Conservation (phyloP, 2,329 filamentous ascomycete species). For the Venturia effusa region DNA sequence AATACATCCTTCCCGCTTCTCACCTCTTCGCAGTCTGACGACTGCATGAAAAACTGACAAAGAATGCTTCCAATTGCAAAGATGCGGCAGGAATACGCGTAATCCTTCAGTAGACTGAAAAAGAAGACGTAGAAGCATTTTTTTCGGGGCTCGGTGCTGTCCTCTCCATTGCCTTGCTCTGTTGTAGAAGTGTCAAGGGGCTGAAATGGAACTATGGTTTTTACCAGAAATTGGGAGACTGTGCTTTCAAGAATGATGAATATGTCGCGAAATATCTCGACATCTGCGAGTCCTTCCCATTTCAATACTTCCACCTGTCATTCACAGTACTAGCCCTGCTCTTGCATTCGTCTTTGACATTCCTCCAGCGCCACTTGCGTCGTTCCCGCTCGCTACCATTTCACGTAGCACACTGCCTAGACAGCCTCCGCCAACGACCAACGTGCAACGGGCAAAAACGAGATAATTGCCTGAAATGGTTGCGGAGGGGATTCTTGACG, state of each 20-base stretch:
- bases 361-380: no score
- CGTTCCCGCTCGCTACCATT: not conserved
- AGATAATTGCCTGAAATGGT: constrained; percentile 36
- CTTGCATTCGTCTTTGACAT: no score
- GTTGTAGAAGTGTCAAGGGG: constrained; percentile 44
- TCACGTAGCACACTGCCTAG: constrained; percentile 46
- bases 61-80: not conserved
- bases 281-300: constrained; percentile 36
- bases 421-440: constrained; percentile 49
- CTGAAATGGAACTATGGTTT: constrained; percentile 50
- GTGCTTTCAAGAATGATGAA: constrained; percentile 47
- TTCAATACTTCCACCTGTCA: not conserved
- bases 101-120: not conserved
- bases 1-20: no score
- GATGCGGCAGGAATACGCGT: not conserved
- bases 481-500: not conserved
- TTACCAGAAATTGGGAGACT: constrained; percentile 39
- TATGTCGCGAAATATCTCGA: constrained; percentile 45
- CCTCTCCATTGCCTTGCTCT: constrained; percentile 51
- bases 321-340: no score
- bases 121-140: not conserved
- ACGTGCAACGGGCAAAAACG: constrained; percentile 50
- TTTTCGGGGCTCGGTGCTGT: no score
- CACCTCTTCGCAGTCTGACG: not conserved
- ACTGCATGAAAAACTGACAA: not conserved